phyloP scores from a whole-genome alignment of 225 moss, liverwort and hornwort genomes.

The Sphagnum contortum region DNA sequence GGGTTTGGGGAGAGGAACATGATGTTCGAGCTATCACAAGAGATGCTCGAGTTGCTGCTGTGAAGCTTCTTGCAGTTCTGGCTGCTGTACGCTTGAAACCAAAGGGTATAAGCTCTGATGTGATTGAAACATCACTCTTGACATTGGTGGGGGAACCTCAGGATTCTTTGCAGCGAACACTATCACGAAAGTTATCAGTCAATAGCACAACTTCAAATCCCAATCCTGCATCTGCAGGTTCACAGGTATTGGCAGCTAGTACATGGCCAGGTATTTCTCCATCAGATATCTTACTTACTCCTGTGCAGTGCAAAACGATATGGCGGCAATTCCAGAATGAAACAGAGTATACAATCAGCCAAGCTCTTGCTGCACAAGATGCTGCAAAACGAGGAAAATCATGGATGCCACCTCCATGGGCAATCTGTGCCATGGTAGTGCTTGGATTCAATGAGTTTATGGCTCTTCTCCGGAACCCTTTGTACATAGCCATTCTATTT shows the following conservation, averaged over 20 bases:
- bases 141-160: slow-evolving; percentile 44
- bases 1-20: slow-evolving; percentile 90
- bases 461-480: slow-evolving; percentile 82
- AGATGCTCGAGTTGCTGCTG: slow-evolving; percentile 53
- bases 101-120: slow-evolving; percentile 17
- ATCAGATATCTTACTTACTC: slow-evolving; percentile 57
- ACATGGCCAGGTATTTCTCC: slow-evolving; percentile 80
- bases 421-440: slow-evolving; percentile 69
- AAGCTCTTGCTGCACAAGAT: slow-evolving; percentile 89
- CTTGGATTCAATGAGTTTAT: slow-evolving; percentile 96
- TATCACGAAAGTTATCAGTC: slow-evolving; percentile 26
- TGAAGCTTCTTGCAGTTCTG: slow-evolving; percentile 70
- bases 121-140: slow-evolving; percentile 52
- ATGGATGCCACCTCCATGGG: slow-evolving; percentile 93
- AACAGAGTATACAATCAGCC: slow-evolving; percentile 83
- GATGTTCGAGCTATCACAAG: slow-evolving; percentile 81
- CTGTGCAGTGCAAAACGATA: slow-evolving; percentile 78
- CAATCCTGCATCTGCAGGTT: slow-evolving; percentile 33
- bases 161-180: slow-evolving; percentile 35
- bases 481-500: slow-evolving; percentile 68
- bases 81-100: slow-evolving; percentile 69
- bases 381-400: slow-evolving; percentile 62
- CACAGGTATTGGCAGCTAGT: slow-evolving; percentile 61
- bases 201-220: slow-evolving; percentile 17
- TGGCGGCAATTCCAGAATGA: slow-evolving; percentile 96